These are phyloP conservation scores for Saccharomyces hybrid DNA, from an alignment of 1,139 yeast genomes.

Conservation along the genomic window DNA sequence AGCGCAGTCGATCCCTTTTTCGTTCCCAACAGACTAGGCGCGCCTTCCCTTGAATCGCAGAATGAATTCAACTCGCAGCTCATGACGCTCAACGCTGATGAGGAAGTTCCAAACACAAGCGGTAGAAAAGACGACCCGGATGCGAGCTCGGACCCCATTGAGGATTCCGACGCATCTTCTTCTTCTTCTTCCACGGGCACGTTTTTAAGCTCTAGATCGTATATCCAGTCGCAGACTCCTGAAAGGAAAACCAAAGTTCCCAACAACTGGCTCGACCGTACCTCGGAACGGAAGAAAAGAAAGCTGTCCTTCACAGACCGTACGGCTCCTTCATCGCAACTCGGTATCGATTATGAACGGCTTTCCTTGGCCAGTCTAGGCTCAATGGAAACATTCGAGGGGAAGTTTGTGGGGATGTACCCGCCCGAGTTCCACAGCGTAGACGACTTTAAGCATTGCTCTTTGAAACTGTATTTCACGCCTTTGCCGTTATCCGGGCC, in stretches of 20 bases:
- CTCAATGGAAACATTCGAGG: neutral
- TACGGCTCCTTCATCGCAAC: neutral
- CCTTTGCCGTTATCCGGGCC: neutral
- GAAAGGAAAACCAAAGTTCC: neutral
- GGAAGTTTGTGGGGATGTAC: neutral
- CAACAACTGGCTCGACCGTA: neutral
- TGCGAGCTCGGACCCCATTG: slow-evolving; percentile 4
- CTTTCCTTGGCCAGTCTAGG: neutral
- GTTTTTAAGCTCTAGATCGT: neutral
- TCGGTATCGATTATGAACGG: neutral
- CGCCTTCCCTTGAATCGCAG: slow-evolving; percentile 13
- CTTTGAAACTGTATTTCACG: neutral
- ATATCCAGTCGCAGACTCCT: neutral
- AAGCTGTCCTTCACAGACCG: neutral
- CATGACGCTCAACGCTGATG: slow-evolving; percentile 5
- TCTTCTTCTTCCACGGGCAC: slow-evolving; percentile 1
- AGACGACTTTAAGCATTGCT: neutral
- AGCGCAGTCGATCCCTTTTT: slow-evolving; percentile 12
- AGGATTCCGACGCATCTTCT: slow-evolving; percentile 4
- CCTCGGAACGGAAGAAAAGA: neutral
- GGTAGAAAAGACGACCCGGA: slow-evolving; percentile 3
- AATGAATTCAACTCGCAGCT: slow-evolving; percentile 21
- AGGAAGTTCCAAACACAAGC: neutral
- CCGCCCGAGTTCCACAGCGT: neutral
- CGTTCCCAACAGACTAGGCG: slow-evolving; percentile 2